A percentile compares a stretch with the other conserved stretches of the same genome.
Evolutionary conservation across 176 grass and related monocot genomes (phyloP).

Genomic region (Cenchrus americanus): DNA sequence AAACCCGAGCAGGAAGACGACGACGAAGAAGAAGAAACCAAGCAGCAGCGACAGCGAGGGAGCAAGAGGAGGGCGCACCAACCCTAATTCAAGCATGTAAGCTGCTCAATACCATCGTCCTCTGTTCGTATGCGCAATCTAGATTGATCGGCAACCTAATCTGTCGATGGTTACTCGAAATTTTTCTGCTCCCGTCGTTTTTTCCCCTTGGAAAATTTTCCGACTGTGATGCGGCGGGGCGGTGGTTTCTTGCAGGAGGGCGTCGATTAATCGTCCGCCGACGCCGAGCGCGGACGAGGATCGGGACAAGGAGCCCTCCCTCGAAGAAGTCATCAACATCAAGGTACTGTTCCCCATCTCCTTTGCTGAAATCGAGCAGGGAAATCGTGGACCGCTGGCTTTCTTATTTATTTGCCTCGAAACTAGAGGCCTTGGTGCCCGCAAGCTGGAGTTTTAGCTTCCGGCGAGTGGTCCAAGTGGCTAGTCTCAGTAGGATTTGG

Average conservation of each 20-base stretch:
- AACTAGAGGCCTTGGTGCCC: background rate
- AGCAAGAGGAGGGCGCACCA: background rate
- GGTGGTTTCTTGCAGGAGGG: slow-evolving; percentile 59
- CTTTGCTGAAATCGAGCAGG: background rate
- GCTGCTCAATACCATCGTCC: slow-evolving; percentile 14
- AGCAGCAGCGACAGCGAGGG: slow-evolving; percentile 7
- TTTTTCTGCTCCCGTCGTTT: background rate
- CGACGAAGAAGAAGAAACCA: background rate
- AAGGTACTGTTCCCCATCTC: slow-evolving; percentile 60
- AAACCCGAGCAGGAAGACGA: slow-evolving; percentile 16
- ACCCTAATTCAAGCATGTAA: slow-evolving; percentile 56
- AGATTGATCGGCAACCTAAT: background rate
- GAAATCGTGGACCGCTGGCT: background rate
- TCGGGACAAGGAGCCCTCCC: slow-evolving; percentile 65
- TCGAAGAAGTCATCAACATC: slow-evolving; percentile 88
- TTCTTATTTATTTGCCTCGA: background rate
- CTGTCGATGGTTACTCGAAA: background rate
- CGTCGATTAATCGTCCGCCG: slow-evolving; percentile 91
- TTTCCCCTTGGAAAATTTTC: background rate
- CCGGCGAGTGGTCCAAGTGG: background rate
- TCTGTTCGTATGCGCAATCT: background rate
- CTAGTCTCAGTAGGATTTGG: slow-evolving; percentile 25
- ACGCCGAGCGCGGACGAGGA: slow-evolving; percentile 78
- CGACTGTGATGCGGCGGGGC: background rate
- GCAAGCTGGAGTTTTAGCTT: background rate